phyloP scores from a whole-genome alignment of 768 basidiomycete species.

The Calocera cornea region DNA sequence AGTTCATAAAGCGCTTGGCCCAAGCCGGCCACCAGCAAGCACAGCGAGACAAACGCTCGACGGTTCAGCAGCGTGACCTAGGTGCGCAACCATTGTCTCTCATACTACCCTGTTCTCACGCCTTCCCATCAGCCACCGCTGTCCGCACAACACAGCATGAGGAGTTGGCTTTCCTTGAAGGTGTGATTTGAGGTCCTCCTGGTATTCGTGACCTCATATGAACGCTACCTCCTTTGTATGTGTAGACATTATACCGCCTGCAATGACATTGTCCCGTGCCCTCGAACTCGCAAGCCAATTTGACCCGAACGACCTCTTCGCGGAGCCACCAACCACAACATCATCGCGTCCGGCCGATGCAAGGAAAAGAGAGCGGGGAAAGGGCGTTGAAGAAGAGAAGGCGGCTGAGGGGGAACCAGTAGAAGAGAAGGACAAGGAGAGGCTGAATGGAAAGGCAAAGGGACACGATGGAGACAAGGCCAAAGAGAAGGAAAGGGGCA shows the following conservation, averaged over 20 bases:
- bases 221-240: background rate
- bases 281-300: conserved; percentile 2
- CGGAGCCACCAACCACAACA: background rate
- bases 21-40: conserved; percentile 61
- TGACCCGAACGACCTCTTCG: conserved; percentile 3
- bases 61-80: conserved; percentile 65
- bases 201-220: background rate
- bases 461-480: background rate
- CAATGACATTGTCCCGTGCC: conserved; percentile 4
- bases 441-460: background rate
- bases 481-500: background rate
- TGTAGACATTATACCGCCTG: conserved; percentile 2
- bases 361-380: background rate
- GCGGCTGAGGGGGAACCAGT: background rate
- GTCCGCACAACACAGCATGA: background rate
- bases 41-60: conserved; percentile 54
- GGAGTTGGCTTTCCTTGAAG: conserved; percentile 3
- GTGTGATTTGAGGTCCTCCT: background rate
- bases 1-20: conserved; percentile 65
- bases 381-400: background rate
- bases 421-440: background rate
- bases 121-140: background rate
- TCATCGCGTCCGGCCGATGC: background rate
- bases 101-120: background rate
- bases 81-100: conserved; percentile 34